Evolutionary conservation across 768 basidiomycete genomes (phyloP), one percentile per base, ranked within the genome.

Genomic region (Rhizopogon vinicolor): DNA sequence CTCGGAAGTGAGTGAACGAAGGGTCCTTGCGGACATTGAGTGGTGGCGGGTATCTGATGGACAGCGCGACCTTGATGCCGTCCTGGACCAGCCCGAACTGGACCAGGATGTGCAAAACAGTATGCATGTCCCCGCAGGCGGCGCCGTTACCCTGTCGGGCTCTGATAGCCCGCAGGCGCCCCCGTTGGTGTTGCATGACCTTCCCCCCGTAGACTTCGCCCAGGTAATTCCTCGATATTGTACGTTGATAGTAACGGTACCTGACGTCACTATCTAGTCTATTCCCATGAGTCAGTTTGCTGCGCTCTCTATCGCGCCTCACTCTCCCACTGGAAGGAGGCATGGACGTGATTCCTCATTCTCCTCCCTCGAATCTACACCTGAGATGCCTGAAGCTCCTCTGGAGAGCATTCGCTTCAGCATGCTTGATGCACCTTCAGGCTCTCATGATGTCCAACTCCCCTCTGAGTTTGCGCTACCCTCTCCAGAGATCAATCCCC

Each of bases 21-120:
- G 88, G 62, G 87, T 92, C 62, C 78, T 92, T 58, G 89, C 87
- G 35, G 90, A 92, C 75, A 86, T 92, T 65, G 89, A 91, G 68
- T 92, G 90, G 89, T 91, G 89, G 89, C 81, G 77, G 63, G 89
- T 91, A 61, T 74, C 80, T 59, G 87, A 85, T 57, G 85, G 86
- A 59, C 89, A 92, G 73, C 75, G 75, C 54, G 74, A 72, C 60
- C 70, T 67, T 61, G 76, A 75, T 65, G 62, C 65, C 51, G 68
- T 65, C 54, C 69, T 68, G 44, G 54, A 51, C 51, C 69, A 56
- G 18, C 64, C 66, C 39, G 60, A 64, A 41, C 42, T 28, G 8
- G 35, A 37, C 39, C 48, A 49, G 48, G 61, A 53, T 53, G 60
- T 48, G 12, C 44, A 54, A 44, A 52, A 53, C 28, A 7, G 14